Conservation (phyloP, 331 rosid species). For the Quercus tomentella region DNA sequence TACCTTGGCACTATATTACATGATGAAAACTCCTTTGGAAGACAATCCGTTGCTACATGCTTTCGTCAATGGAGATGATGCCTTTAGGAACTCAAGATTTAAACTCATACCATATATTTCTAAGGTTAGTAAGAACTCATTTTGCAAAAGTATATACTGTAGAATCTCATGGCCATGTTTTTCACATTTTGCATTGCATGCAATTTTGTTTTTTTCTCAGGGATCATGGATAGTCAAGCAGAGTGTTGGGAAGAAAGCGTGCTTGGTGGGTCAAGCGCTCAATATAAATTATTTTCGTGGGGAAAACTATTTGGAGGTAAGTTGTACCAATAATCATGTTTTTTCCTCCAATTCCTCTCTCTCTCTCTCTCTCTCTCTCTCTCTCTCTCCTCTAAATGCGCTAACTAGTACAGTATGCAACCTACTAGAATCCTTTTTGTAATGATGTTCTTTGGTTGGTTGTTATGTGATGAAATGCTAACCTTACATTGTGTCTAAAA, state of each 20-base stretch:
- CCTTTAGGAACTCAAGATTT: conserved; percentile 86
- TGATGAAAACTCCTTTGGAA: conserved; percentile 69
- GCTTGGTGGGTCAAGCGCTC: conserved; percentile 73
- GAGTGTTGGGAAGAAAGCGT: conserved; percentile 89
- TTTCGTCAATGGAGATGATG: conserved; percentile 87
- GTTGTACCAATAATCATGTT: background rate
- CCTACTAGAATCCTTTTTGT: background rate
- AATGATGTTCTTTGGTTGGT: background rate
- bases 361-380: background rate
- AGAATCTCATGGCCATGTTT: background rate
- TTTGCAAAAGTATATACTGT: background rate
- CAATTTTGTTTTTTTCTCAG: conserved; percentile 34
- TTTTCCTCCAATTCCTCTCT: background rate
- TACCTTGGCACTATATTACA: conserved; percentile 70
- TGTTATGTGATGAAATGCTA: conserved; percentile 2
- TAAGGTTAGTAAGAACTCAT: conserved; percentile 50
- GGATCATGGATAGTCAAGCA: conserved; percentile 98
- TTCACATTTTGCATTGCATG: background rate
- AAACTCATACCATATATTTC: conserved; percentile 96
- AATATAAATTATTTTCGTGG: conserved; percentile 60
- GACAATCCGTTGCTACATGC: conserved; percentile 53
- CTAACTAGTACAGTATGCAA: background rate
- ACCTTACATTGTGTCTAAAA: conserved; percentile 12
- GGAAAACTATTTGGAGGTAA: conserved; percentile 83
- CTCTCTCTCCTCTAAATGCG: background rate